Evolutionary conservation across 2,329 filamentous ascomycete genomes (phyloP).

Genomic region (Fusarium anguioides): DNA sequence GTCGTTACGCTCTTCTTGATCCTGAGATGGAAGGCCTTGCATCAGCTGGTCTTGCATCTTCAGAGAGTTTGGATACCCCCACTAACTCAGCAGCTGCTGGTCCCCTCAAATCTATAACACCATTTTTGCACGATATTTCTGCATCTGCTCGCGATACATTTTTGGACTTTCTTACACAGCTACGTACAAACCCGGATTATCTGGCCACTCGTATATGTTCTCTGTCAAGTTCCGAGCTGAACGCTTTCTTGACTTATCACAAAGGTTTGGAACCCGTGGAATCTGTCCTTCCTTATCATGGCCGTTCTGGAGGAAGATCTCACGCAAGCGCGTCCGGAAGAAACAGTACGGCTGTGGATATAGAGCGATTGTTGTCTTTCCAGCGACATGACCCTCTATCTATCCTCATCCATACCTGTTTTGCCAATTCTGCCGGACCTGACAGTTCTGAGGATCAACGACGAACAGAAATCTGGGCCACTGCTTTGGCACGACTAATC

Average conservation of each 20-base stretch:
- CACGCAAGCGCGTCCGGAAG: constrained; percentile 58
- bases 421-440: constrained; percentile 85
- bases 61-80: constrained; percentile 63
- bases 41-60: constrained; percentile 57
- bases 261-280: constrained; percentile 84
- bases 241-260: constrained; percentile 80
- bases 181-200: constrained; percentile 89
- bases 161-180: constrained; percentile 80
- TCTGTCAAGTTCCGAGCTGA: constrained; percentile 80
- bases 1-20: constrained; percentile 76
- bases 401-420: constrained; percentile 86
- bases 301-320: constrained; percentile 59
- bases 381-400: constrained; percentile 89
- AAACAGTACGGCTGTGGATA: constrained; percentile 66
- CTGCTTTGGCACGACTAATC: constrained; percentile 84
- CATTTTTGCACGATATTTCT: constrained; percentile 79
- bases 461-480: constrained; percentile 88
- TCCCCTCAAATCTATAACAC: constrained; percentile 57
- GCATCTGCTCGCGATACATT: constrained; percentile 79
- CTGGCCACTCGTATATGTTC: constrained; percentile 83
- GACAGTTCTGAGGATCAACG: constrained; percentile 84
- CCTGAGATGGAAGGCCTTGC: constrained; percentile 73
- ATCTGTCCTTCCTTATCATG: constrained; percentile 80
- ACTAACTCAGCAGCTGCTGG: constrained; percentile 54
- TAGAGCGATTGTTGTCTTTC: constrained; percentile 88